Evolutionary conservation across 371 early-diverging fungal species (phyloP), one percentile per base, ranked within the genome.

Genomic region (Thermomucor indicae-seudaticae): DNA sequence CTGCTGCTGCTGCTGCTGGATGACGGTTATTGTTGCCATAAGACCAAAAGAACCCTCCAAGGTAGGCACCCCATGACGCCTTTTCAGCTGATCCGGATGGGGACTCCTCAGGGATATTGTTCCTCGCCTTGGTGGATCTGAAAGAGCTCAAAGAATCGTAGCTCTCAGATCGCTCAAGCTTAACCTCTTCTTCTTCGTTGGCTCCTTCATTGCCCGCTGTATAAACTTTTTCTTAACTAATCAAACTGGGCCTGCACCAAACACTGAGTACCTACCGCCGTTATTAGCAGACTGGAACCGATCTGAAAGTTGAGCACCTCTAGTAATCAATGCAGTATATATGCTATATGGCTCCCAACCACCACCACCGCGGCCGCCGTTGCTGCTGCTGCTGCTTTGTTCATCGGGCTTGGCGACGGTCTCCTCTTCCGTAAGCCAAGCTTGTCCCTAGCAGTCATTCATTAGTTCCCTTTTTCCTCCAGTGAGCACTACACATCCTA

Each of bases 221-320:
- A 19, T 37, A 37, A 37, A 11, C 37, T 37, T 5, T 37, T 16
- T 10, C 5, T 14, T 37, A 11, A 5, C n/a, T n/a, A n/a, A 37
- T 37, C 5, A 14, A 16, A 19, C 5, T 11, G 19, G 10, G 32
- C 5, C 11, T 19, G 19, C 37, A 19, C 16, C 5, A 5, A 37
- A 19, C 37, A 37, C 14, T 37, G 32, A 37, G 10, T 4, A n/a
- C 37, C 5, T 37, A 37, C 37, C 37, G 14, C 16, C 14, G 16
- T 37, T 14, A 37, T 14, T 5, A 10, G 19, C 37, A 10, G 5
- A 11, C 16, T 44, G 20, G 29, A 44, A 44, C n/a, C 25, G 44
- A 27, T 44, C 51, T 3, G 51, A 50, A 16, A 50, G 17, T 24
- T 50, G 51, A 3, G 43, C 17, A 3, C 51, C 51, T 50, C 51